phyloP scores from a whole-genome alignment of 2,329 filamentous ascomycete species.

The Botryotinia convoluta region DNA sequence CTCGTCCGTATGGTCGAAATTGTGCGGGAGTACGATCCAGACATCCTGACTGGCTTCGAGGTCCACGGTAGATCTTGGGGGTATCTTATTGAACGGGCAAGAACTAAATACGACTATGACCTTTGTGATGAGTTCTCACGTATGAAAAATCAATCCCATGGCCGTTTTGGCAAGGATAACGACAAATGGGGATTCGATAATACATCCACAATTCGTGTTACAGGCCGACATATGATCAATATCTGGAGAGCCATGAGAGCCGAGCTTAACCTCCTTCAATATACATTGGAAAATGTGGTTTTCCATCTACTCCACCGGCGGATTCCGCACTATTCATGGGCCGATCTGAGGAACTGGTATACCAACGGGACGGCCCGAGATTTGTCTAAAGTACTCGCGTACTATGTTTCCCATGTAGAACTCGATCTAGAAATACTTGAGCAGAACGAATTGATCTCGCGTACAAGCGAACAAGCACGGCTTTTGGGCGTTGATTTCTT shows the following conservation, averaged over 20 bases:
- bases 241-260: conserved; percentile 94
- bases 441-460: conserved; percentile 79
- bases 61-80: conserved; percentile 94
- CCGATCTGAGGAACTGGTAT: conserved; percentile 81
- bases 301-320: conserved; percentile 86
- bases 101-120: conserved; percentile 83
- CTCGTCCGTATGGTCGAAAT: conserved; percentile 84
- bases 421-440: conserved; percentile 90
- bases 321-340: conserved; percentile 82
- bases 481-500: conserved; percentile 95
- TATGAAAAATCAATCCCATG: conserved; percentile 79
- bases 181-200: conserved; percentile 94
- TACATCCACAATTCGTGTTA: conserved; percentile 88
- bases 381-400: conserved; percentile 70
- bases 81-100: conserved; percentile 86
- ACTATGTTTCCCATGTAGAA: conserved; percentile 73
- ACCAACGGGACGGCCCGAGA: conserved; percentile 64
- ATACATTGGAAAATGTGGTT: conserved; percentile 92
- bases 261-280: conserved; percentile 89
- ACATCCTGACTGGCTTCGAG: conserved; percentile 92
- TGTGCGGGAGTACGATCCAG: conserved; percentile 80
- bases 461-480: conserved; percentile 92
- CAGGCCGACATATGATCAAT: conserved; percentile 93
- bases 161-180: conserved; percentile 79
- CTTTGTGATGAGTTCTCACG: conserved; percentile 89